Evolutionary conservation across 352 stramenopile genomes (phyloP).

Genomic region (Globisporangium splendens): DNA sequence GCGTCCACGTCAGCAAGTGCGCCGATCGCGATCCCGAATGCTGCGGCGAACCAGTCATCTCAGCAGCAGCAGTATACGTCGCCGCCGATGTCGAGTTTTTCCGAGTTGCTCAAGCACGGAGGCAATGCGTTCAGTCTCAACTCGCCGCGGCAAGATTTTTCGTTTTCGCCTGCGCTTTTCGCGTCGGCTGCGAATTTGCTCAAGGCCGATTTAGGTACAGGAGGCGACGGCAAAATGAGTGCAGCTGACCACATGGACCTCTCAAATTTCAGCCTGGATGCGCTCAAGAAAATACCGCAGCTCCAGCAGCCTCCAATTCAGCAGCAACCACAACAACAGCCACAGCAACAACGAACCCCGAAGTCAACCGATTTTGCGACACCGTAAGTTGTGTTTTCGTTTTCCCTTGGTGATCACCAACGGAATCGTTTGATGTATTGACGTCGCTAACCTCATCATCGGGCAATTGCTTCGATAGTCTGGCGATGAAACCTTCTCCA

Average conservation of each 20-base stretch:
- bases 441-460: neutral
- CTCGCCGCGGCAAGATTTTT: constrained; percentile 28
- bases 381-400: neutral
- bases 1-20: constrained; percentile 6
- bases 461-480: neutral
- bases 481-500: constrained; percentile 19
- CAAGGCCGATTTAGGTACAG: neutral
- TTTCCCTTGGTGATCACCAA: neutral
- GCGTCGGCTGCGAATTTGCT: constrained; percentile 20
- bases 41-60: constrained; percentile 9
- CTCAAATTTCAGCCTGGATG: constrained; percentile 36
- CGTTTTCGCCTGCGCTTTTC: constrained; percentile 20
- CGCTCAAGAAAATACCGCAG: constrained; percentile 19
- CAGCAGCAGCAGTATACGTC: constrained; percentile 31
- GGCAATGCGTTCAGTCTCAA: constrained; percentile 21
- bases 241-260: constrained; percentile 31
- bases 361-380: neutral
- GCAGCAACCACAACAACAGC: constrained; percentile 6
- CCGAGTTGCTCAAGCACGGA: constrained; percentile 37
- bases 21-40: constrained; percentile 9
- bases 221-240: constrained; percentile 9
- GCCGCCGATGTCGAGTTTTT: constrained; percentile 39
- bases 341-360: constrained; percentile 6
- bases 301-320: neutral
- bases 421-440: neutral